Conservation (phyloP, 768 basidiomycete genomes). For the Suillus spraguei region DNA sequence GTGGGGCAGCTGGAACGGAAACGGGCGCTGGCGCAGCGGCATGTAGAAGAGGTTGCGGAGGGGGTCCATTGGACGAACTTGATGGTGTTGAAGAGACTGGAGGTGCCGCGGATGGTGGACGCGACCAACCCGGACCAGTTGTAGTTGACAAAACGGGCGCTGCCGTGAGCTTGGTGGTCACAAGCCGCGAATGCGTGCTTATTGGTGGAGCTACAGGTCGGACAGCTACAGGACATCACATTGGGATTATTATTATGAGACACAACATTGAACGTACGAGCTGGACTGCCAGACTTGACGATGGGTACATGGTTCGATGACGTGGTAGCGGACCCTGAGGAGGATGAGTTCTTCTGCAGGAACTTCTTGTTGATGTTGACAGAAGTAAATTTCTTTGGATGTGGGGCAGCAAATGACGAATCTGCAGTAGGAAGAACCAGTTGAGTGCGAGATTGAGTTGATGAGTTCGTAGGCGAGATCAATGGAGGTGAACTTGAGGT, state of each 20-base stretch:
- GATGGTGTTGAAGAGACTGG: conserved; percentile 55
- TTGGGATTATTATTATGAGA: neutral
- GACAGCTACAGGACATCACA: conserved; percentile 35
- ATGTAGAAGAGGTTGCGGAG: conserved; percentile 48
- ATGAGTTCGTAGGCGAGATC: conserved; percentile 22
- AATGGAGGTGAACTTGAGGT: conserved; percentile 16
- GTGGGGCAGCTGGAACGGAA: conserved; percentile 41
- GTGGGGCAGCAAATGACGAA: conserved; percentile 41
- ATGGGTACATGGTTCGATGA: conserved; percentile 42
- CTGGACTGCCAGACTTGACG: conserved; percentile 52
- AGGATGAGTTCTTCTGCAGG: conserved; percentile 81
- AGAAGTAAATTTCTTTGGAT: conserved; percentile 84
- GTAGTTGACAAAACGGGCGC: conserved; percentile 57
- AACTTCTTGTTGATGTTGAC: conserved; percentile 98
- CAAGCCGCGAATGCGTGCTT: conserved; percentile 73
- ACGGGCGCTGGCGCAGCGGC: conserved; percentile 32
- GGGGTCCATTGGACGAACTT: conserved; percentile 42
- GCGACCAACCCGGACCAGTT: conserved; percentile 74
- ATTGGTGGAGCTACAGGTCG: conserved; percentile 59
- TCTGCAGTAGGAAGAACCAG: conserved; percentile 14
- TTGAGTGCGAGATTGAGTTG: conserved; percentile 14
- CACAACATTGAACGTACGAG: conserved; percentile 44
- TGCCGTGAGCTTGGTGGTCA: conserved; percentile 86
- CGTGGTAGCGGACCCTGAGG: conserved; percentile 49
- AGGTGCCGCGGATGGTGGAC: conserved; percentile 73